phyloP scores from a whole-genome alignment of 257 asterid genomes.

The Solanum paucissectum region DNA sequence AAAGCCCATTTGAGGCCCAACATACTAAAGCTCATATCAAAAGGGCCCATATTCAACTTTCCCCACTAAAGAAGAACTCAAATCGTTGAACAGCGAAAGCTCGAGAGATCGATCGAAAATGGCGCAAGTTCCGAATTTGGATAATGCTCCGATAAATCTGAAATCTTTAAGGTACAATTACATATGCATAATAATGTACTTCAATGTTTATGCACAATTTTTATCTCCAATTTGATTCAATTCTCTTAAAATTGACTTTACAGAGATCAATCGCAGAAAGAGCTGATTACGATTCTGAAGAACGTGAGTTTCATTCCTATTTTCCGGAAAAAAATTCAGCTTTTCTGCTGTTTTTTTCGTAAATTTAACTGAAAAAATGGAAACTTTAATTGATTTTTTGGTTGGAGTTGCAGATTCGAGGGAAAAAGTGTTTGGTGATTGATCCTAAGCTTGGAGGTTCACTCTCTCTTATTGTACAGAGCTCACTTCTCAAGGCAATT shows the following conservation, averaged over 20 bases:
- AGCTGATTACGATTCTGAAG: constrained; percentile 57
- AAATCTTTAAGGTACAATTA: constrained; percentile 41
- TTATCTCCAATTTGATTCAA: neutral
- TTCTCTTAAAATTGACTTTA: neutral
- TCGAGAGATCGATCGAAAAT: constrained; percentile 9
- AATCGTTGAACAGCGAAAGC: neutral
- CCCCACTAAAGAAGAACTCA: neutral
- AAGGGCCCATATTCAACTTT: neutral
- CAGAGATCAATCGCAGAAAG: constrained; percentile 79
- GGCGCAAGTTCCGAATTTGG: constrained; percentile 90
- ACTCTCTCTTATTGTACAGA: constrained; percentile 68
- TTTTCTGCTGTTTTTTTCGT: neutral
- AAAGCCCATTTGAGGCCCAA: neutral
- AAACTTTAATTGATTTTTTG: neutral
- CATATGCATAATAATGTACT: neutral
- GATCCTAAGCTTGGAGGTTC: constrained; percentile 96
- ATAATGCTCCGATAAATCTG: constrained; percentile 86
- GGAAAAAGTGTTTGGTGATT: constrained; percentile 84
- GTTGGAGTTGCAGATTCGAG: constrained; percentile 53
- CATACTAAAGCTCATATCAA: neutral
- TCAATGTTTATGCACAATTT: neutral
- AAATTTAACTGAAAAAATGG: neutral
- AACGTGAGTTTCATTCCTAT: constrained; percentile 39
- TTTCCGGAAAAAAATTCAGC: neutral
- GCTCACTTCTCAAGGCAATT: constrained; percentile 75